Evolutionary conservation across 2,329 filamentous ascomycete species (phyloP).

Genomic region (Talaromyces marneffei): DNA sequence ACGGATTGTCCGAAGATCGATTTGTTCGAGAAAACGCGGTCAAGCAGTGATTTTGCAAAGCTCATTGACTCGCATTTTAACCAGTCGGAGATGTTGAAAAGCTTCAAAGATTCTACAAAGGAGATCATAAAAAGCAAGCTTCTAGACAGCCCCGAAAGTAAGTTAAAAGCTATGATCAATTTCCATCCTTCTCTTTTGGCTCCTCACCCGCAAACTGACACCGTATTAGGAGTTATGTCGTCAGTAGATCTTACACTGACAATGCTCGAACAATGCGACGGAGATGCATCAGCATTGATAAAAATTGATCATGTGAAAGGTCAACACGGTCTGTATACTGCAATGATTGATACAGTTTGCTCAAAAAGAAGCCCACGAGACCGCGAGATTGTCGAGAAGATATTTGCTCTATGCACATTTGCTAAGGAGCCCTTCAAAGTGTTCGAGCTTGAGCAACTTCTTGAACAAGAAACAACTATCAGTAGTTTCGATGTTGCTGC

Average conservation of each 20-base stretch:
- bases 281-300: background rate
- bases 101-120: background rate
- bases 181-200: background rate
- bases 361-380: background rate
- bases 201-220: background rate
- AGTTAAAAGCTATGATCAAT: background rate
- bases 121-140: background rate
- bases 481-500: background rate
- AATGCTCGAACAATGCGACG: conserved; percentile 5
- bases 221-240: background rate
- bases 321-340: background rate
- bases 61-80: conserved; percentile 1
- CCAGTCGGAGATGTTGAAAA: background rate
- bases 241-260: conserved; percentile 5
- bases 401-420: conserved; percentile 4
- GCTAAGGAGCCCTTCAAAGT: background rate
- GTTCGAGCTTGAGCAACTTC: conserved; percentile 1
- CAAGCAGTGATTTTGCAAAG: background rate
- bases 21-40: background rate
- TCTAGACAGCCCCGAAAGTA: background rate
- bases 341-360: conserved; percentile 2
- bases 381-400: conserved; percentile 3
- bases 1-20: background rate
- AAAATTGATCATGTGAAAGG: conserved; percentile 1
- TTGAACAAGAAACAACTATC: background rate